Evolutionary conservation across 345 rosid species (phyloP).

Genomic region (Aethionema arabicum): DNA sequence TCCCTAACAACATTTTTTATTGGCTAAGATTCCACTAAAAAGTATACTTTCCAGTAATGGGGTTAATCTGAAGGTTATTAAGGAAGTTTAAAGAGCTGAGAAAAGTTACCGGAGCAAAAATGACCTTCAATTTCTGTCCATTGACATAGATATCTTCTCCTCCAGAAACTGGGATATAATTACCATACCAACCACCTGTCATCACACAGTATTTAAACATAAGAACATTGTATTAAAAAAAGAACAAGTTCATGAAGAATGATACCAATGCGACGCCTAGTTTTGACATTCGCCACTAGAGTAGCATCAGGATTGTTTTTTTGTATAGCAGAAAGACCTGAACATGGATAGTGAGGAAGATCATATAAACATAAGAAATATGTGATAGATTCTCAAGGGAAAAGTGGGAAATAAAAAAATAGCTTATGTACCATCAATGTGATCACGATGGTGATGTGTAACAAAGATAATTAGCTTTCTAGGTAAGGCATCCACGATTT

Average conservation of each 20-base stretch:
- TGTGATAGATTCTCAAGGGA: slow-evolving; percentile 5
- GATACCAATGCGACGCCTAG: slow-evolving; percentile 58
- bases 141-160: slow-evolving; percentile 76
- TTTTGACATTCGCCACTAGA: slow-evolving; percentile 70
- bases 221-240: slow-evolving; percentile 9
- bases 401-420: slow-evolving; percentile 1
- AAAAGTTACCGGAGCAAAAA: slow-evolving; percentile 71
- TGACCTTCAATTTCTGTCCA: slow-evolving; percentile 60
- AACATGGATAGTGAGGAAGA: slow-evolving; percentile 29
- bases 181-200: slow-evolving; percentile 73
- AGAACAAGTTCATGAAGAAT: slow-evolving; percentile 1
- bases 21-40: slow-evolving; percentile 14
- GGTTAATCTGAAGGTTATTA: background rate
- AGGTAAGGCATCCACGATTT: slow-evolving; percentile 67
- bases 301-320: slow-evolving; percentile 66
- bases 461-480: slow-evolving; percentile 71
- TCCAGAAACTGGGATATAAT: slow-evolving; percentile 62
- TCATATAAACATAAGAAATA: slow-evolving; percentile 1
- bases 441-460: slow-evolving; percentile 89
- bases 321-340: slow-evolving; percentile 88
- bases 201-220: slow-evolving; percentile 16
- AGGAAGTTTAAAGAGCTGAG: background rate
- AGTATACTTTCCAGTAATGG: background rate
- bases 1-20: slow-evolving; percentile 53
- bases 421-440: slow-evolving; percentile 63